These are phyloP conservation scores for Fusarium sp. DNA, from an alignment of 2,329 filamentous ascomycete genomes.

Conservation along the genomic window DNA sequence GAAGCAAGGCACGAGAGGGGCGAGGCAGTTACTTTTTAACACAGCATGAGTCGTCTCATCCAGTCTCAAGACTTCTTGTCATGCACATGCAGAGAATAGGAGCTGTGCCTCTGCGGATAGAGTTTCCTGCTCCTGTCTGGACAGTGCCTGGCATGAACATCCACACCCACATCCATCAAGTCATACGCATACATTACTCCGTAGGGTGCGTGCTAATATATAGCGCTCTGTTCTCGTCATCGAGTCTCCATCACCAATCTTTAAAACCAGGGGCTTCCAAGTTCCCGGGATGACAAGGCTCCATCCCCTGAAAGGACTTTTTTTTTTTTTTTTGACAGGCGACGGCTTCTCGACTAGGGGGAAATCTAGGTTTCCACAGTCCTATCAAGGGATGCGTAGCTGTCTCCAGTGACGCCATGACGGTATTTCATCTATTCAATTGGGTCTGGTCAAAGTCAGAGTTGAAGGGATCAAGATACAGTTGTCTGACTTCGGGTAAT, in stretches of 20 bases:
- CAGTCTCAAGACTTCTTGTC: slow-evolving; percentile 13
- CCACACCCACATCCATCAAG: not conserved
- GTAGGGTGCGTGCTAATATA: slow-evolving; percentile 6
- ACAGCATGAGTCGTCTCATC: slow-evolving; percentile 38
- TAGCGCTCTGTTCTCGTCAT: slow-evolving; percentile 29
- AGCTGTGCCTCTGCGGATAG: slow-evolving; percentile 10
- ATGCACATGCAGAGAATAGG: slow-evolving; percentile 35
- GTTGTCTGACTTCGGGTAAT: not conserved
- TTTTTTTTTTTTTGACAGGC: slow-evolving; percentile 38
- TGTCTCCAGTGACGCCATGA: slow-evolving; percentile 41
- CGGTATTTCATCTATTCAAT: slow-evolving; percentile 24
- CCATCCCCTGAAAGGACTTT: slow-evolving; percentile 22
- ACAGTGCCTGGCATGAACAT: slow-evolving; percentile 16
- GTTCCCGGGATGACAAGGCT: slow-evolving; percentile 12
- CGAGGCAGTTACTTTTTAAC: slow-evolving; percentile 34
- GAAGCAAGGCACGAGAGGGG: slow-evolving; percentile 14
- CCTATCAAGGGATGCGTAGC: slow-evolving; percentile 30
- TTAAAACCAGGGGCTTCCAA: slow-evolving; percentile 38
- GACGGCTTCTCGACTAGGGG: slow-evolving; percentile 40
- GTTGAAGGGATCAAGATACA: not conserved
- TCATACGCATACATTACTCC: not conserved
- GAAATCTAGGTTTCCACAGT: slow-evolving; percentile 19
- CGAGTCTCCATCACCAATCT: slow-evolving; percentile 41
- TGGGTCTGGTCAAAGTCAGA: not conserved
- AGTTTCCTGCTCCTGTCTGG: slow-evolving; percentile 11